Evolutionary conservation across 371 early-diverging fungal species (phyloP), one percentile per base, ranked within the genome.

Genomic region (Chytridiales sp.): DNA sequence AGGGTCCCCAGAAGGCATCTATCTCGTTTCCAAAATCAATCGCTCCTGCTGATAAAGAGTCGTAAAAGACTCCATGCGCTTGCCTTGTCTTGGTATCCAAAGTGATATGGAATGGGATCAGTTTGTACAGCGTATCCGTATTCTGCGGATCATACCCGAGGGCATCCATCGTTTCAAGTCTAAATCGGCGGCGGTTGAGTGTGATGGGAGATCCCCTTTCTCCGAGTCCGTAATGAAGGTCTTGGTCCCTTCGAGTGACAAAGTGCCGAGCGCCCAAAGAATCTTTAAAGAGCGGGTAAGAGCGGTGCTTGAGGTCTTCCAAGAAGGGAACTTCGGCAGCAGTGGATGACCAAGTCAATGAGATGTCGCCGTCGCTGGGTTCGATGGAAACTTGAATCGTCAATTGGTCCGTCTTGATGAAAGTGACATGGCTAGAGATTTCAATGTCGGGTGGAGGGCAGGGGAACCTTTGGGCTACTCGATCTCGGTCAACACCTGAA

Each of bases 61-160:
- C 76, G 59, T 85, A 85, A 59, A 70, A 84, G 1, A 84, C 57
- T 27, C 82, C 86, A 70, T 80, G 74, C 0, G 81, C 78, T 5
- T 52, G 39, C 22, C 66, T 49, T 5, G 77, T 67, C 3, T 40
- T 39, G 3, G 54, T 50, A 26, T 78, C 74, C 5, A 83, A 51
- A 0, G 66, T 71, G 43, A 82, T 59, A 50, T 77, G 76, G 50
- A 80, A 81, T 0, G 84, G 84, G 19, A 73, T 69, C 54, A 77
- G 77, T 59, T 85, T 85, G 69, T 84, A 85, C 3, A 83, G 64
- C 3, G 86, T 83, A 58, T 84, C 84, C n/a, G 77, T 72, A 8
- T 49, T 56, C 39, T 75, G 70, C 4, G 84, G 72, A 56, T 82
- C 75, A 56, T 83, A 84, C 1, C 84, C 86, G 71, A 83, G 71